phyloP scores from a whole-genome alignment of 164 flowering plant species.

The Nymphaea colorata region DNA sequence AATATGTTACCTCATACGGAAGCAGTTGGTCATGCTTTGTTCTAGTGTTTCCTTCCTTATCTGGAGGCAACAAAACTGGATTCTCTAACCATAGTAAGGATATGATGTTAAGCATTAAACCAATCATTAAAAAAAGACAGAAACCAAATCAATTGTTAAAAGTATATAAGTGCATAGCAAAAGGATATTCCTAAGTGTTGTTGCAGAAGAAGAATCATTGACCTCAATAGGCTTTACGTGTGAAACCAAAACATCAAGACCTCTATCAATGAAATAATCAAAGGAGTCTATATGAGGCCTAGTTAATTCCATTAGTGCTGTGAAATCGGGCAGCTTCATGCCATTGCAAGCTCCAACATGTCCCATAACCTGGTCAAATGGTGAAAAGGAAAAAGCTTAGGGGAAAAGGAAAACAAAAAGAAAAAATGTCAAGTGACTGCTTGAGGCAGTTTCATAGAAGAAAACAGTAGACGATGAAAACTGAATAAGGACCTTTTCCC shows the following conservation, averaged over 20 bases:
- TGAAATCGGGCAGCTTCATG: not conserved
- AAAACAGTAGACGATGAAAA: no score
- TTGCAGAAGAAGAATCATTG: slow-evolving; percentile 20
- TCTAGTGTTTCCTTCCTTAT: slow-evolving; percentile 15
- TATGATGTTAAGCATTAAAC: slow-evolving; percentile 30
- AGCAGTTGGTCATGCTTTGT: slow-evolving; percentile 14
- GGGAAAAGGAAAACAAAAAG: no score
- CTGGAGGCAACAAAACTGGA: slow-evolving; percentile 34
- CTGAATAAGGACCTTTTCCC: no score
- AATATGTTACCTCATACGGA: slow-evolving; percentile 45
- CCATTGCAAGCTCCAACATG: not conserved
- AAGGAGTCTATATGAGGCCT: slow-evolving; percentile 74
- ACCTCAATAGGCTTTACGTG: slow-evolving; percentile 41
- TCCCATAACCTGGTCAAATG: not conserved
- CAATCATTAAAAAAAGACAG: not conserved
- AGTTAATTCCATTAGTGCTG: slow-evolving; percentile 37
- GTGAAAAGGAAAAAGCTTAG: no score
- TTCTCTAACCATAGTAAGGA: slow-evolving; percentile 41
- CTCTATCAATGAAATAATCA: slow-evolving; percentile 44
- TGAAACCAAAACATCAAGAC: slow-evolving; percentile 33
- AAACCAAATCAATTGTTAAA: not conserved
- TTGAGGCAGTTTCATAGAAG: no score
- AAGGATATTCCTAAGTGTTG: slow-evolving; percentile 73
- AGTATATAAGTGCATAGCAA: not conserved
- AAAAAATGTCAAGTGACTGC: no score